Evolutionary conservation across 176 grass and related monocot genomes (phyloP).

Genomic region (Oryza nivara): DNA sequence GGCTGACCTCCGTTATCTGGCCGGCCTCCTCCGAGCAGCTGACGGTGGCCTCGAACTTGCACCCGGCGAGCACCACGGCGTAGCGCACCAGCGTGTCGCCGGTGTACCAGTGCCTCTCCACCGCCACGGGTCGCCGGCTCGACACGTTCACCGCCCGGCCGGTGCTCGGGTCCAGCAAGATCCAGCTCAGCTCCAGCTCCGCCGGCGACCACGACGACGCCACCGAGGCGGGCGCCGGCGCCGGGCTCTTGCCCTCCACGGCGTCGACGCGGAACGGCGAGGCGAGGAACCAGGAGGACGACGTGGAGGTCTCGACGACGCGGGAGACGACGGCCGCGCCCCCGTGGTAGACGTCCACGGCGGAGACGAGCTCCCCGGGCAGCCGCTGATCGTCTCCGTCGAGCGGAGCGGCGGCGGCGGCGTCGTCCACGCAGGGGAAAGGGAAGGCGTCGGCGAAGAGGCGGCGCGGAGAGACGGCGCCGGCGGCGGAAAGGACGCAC

Average conservation of each 20-base stretch:
- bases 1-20: conserved; percentile 45
- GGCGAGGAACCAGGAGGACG: conserved; percentile 58
- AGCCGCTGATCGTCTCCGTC: background rate
- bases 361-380: conserved; percentile 48
- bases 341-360: conserved; percentile 52
- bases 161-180: conserved; percentile 39
- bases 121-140: conserved; percentile 55
- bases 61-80: conserved; percentile 49
- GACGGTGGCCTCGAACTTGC: conserved; percentile 48
- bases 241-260: conserved; percentile 30
- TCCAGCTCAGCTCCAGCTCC: conserved; percentile 66
- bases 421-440: conserved; percentile 16
- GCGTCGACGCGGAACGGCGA: conserved; percentile 64
- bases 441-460: conserved; percentile 70
- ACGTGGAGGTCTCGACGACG: conserved; percentile 43
- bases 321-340: conserved; percentile 41
- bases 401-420: background rate
- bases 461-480: conserved; percentile 27
- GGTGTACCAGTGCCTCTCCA: conserved; percentile 70
- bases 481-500: conserved; percentile 26
- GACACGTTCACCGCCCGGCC: conserved; percentile 47
- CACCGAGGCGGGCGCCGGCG: background rate
- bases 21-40: conserved; percentile 41
- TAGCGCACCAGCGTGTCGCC: conserved; percentile 58
- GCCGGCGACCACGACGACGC: conserved; percentile 31